A percentile compares a stretch with the other conserved stretches of the same genome.
Evolutionary conservation across 129 eudicot species (phyloP).

Genomic region (Ambrosia trifida): DNA sequence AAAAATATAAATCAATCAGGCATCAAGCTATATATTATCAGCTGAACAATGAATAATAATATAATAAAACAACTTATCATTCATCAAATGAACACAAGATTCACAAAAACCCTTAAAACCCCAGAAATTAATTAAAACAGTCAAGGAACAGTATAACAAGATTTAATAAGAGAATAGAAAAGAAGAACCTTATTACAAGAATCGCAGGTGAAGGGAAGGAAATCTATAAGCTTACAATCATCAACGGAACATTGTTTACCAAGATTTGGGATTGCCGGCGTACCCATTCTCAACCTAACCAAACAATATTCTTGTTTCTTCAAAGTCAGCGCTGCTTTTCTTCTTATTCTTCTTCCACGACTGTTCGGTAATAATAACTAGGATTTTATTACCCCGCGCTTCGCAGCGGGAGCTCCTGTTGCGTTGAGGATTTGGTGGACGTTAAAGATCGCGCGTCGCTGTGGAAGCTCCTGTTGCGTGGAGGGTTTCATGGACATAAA

Average conservation of each 20-base stretch:
- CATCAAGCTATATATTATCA: background rate
- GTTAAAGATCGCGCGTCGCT: too few species aligned
- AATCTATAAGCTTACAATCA: constrained; percentile 82
- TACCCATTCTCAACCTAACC: constrained; percentile 55
- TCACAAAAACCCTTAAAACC: background rate
- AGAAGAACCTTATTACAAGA: constrained; percentile 63
- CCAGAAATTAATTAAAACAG: background rate
- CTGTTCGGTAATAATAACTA: too few species aligned
- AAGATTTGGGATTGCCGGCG: constrained; percentile 83
- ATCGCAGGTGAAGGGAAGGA: constrained; percentile 95
- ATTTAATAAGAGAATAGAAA: background rate
- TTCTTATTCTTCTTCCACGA: too few species aligned
- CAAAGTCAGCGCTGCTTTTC: too few species aligned
- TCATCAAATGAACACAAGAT: background rate
- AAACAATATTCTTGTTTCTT: background rate
- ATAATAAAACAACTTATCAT: background rate
- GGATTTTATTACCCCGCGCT: too few species aligned
- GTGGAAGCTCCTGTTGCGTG: too few species aligned
- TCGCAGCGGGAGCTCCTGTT: too few species aligned
- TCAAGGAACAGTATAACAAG: background rate
- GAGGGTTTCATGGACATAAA: too few species aligned
- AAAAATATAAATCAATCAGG: background rate
- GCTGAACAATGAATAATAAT: too few species aligned
- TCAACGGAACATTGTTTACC: constrained; percentile 83
- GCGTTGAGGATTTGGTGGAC: too few species aligned